These are phyloP conservation scores for Guyanaporus albipodus DNA, from an alignment of 768 basidiomycete species.

Conservation along the genomic window DNA sequence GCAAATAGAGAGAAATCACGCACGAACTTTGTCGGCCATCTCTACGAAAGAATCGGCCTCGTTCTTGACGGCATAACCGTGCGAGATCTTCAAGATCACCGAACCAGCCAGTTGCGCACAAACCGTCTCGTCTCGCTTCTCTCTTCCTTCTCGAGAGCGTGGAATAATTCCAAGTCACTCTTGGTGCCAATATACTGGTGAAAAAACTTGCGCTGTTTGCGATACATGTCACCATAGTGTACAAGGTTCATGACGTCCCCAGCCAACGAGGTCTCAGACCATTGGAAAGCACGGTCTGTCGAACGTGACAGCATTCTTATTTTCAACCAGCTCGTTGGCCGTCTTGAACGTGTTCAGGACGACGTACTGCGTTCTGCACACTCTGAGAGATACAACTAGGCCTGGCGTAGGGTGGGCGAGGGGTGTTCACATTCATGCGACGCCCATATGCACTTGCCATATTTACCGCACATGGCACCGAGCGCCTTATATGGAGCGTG, in stretches of 20 bases:
- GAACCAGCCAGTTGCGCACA: constrained; percentile 8
- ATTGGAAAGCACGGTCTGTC: constrained; percentile 9
- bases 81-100: constrained; percentile 31
- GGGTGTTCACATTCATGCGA: too few relatives aligned
- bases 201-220: constrained; percentile 8
- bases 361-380: constrained; percentile 44
- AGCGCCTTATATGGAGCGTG: constrained; percentile 49
- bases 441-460: constrained; percentile 38
- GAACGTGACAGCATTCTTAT: constrained; percentile 5
- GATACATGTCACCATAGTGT: constrained; percentile 5
- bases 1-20: constrained; percentile 7
- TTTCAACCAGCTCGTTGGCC: constrained; percentile 9
- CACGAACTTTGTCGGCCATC: constrained; percentile 23
- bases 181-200: constrained; percentile 7
- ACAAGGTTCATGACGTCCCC: constrained; percentile 3
- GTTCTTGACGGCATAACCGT: constrained; percentile 32
- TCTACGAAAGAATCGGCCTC: constrained; percentile 33
- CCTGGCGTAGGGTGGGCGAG: too few relatives aligned
- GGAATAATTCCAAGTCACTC: not conserved
- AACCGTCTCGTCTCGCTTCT: constrained; percentile 5
- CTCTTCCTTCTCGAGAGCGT: constrained; percentile 4
- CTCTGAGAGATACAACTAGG: not conserved
- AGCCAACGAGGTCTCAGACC: constrained; percentile 21
- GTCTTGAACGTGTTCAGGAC: constrained; percentile 31
- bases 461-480: constrained; percentile 36